These are phyloP conservation scores for Neofusicoccum cordaticola DNA, from an alignment of 2,329 filamentous ascomycete genomes.

Conservation along the genomic window DNA sequence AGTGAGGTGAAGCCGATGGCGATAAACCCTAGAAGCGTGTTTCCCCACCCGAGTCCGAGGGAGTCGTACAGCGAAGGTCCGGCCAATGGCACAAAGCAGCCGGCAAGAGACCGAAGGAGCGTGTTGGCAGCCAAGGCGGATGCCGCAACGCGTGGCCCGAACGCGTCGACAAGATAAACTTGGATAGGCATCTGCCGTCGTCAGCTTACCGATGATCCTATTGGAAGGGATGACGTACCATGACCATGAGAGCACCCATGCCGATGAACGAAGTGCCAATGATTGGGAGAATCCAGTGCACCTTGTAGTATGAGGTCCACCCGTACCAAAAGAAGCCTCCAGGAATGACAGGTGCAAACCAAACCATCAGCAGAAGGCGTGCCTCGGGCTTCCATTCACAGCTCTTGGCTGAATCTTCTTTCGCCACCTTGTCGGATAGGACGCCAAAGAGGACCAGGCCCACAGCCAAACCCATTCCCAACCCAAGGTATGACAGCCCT, in stretches of 20 bases:
- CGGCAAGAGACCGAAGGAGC: constrained; percentile 22
- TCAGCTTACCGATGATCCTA: not conserved
- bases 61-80: constrained; percentile 20
- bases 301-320: not conserved
- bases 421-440: not conserved
- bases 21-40: constrained; percentile 62
- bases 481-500: constrained; percentile 13
- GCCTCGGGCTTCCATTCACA: constrained; percentile 13
- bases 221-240: not conserved
- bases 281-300: not conserved
- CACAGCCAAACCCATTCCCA: constrained; percentile 9
- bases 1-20: constrained; percentile 65
- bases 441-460: constrained; percentile 4
- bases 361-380: constrained; percentile 19
- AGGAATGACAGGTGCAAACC: constrained; percentile 28
- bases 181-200: constrained; percentile 24
- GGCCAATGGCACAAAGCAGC: constrained; percentile 23
- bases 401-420: not conserved
- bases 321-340: constrained; percentile 44
- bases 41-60: constrained; percentile 23
- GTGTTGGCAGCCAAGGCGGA: constrained; percentile 34
- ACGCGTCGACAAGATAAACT: constrained; percentile 35
- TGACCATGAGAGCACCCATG: not conserved
- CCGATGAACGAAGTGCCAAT: not conserved
- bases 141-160: constrained; percentile 30